Base-by-base conservation (phyloP, 495 filamentous ascomycete species). In the Penicillium soppii region DNA sequence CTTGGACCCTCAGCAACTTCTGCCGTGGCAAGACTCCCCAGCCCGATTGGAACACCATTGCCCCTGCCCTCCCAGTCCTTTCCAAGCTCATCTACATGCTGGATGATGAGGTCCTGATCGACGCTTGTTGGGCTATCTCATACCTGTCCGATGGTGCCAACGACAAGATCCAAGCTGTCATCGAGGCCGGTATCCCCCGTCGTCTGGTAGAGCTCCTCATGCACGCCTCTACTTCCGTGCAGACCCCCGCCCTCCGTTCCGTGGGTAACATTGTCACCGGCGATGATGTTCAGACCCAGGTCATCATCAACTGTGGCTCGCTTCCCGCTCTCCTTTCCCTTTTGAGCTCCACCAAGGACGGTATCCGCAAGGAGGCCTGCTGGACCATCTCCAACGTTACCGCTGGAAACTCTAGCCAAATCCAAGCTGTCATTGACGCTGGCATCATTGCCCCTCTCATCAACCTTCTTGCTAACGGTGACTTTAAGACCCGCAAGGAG, bases 311-410 rank as follows among this genome's bases (percentile, higher is more conserved):
- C 81, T 95, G 90, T 62, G 95, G 95, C 42, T 84, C 95, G 42
- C 79, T 99, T 12, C 87, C 92, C 30, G 95, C 92, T 49, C 80
- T 99, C 16, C 80, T 97, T 23, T 92, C 92, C 20, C 86, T 99
- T 7, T 79, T 99, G 46, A 88, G 91, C 75, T 97, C 94, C 46
- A 89, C 86, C 65, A 99, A 99, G 79, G 95, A 99, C 61, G 95
- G 95, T 9, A 99, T 99, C 53, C 91, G 95, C 47, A 99, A 99
- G 78, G 95, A 99, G 71, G 95, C 95, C 22, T 99, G 95, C 81
- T 99, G 95, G 95, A 99, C 95, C 23, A 99, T 99, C 58, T 96
- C 91, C 58, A 99, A 99, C 77, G 86, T 99, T 62, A 99, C 95
- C 15, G 95, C 95, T 45, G 95, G 95, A 20, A 99, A 97, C 77